Conservation (phyloP, 2,329 filamentous ascomycete genomes). For the Aureobasidium vineae region DNA sequence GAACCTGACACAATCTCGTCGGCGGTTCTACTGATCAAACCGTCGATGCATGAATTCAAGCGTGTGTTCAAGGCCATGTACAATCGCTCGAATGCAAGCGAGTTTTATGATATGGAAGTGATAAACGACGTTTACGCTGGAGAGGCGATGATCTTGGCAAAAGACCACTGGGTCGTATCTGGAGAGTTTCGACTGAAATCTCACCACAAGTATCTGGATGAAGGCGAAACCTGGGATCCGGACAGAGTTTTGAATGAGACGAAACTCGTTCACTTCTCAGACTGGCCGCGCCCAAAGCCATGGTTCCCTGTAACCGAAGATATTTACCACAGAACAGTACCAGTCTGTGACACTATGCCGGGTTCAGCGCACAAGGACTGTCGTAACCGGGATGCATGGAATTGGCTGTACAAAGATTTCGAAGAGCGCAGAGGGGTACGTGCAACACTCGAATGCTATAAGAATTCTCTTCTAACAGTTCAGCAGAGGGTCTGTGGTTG, state of each 20-base stretch:
- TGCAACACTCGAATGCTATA: not conserved
- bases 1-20: constrained; percentile 42
- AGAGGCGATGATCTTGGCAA: constrained; percentile 61
- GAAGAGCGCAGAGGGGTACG: constrained; percentile 28
- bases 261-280: constrained; percentile 68
- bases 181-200: constrained; percentile 60
- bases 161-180: constrained; percentile 61
- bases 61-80: constrained; percentile 38
- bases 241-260: constrained; percentile 57
- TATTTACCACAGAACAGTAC: constrained; percentile 42
- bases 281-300: constrained; percentile 68
- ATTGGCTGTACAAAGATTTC: constrained; percentile 37
- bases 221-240: constrained; percentile 55
- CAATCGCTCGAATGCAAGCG: constrained; percentile 25
- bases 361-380: constrained; percentile 30
- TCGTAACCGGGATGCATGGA: constrained; percentile 32
- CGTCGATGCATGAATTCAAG: constrained; percentile 53
- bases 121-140: constrained; percentile 61
- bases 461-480: constrained; percentile 9
- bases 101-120: constrained; percentile 65
- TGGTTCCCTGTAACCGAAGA: constrained; percentile 51
- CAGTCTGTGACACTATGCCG: constrained; percentile 37
- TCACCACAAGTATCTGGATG: constrained; percentile 54
- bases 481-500: constrained; percentile 18
- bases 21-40: constrained; percentile 60